Evolutionary conservation across 2,329 filamentous ascomycete genomes (phyloP), one percentile per base, ranked within the genome.

Genomic region (Daldinia sp.): DNA sequence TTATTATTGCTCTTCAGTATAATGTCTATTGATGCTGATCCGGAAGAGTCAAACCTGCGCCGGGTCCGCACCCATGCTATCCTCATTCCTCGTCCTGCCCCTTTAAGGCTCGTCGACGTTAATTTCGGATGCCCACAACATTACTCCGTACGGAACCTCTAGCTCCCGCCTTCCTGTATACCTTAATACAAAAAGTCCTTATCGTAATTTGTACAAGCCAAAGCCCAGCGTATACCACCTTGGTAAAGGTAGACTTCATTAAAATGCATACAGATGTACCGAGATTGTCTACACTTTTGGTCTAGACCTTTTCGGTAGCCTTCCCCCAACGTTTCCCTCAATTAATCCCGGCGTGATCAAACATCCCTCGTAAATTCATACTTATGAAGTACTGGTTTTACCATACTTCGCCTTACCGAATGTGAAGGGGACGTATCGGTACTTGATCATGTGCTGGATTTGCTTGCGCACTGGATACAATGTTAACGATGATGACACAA

Each of bases 361-460:
- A 19, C 29, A 37, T 32, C 32, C 19, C 19, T 41, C 17, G 17
- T 19, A 34, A 29, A 7, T n/a, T 6, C 15, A 51, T 27, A 54
- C 61, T 68, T 58, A 72, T 35, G 74, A 80, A 43, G 80, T 79
- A 80, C 81, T 88, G 79, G 82, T 85, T 81, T 88, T 90, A 76
- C 79, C 82, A 78, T 95, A 96, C 76, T 87, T 89, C 68, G 91
- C 85, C 87, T 97, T 97, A 79, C 94, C 94, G 69, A 96, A 88
- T 37, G 92, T 90, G 82, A 97, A 97, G 37, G 94, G 93, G 27
- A 97, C 93, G 77, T 97, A 99, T 81, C 94, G 92, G 83, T 98
- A 99, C 84, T 98, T 99, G 86, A 99, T 94, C 95, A 99, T 99
- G 82, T 98, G 95, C 82, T 99, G 95, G 72, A 99, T 99, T 82